A percentile compares a stretch with the other conserved stretches of the same genome.
Evolutionary conservation across 371 early-diverging fungal genomes (phyloP).

Genomic region (Mortierella sp.): DNA sequence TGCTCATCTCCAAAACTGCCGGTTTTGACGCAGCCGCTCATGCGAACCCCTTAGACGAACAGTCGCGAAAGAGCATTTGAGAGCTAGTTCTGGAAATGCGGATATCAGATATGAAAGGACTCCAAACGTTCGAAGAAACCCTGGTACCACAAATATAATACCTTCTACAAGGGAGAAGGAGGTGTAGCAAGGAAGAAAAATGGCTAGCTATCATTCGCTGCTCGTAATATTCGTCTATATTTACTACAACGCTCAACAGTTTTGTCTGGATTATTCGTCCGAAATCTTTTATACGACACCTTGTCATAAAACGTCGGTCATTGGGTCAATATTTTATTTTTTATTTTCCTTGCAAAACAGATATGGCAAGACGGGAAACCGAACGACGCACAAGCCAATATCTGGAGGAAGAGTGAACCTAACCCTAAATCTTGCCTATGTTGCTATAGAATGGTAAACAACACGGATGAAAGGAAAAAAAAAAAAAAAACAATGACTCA

Average conservation of each 20-base stretch:
- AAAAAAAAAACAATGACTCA: slow-evolving; percentile 4
- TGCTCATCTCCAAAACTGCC: background rate
- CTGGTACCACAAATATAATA: background rate
- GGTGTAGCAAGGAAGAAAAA: background rate
- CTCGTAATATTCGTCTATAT: background rate
- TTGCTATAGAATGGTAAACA: background rate
- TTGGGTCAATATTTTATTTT: background rate
- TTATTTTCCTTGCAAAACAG: background rate
- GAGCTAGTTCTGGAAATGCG: background rate
- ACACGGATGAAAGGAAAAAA: slow-evolving; percentile 6
- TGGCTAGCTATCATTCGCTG: background rate
- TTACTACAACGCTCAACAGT: background rate
- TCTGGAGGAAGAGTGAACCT: background rate
- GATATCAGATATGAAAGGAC: background rate
- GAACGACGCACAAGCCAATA: slow-evolving; percentile 1
- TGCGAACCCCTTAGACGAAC: background rate
- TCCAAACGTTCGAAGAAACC: background rate
- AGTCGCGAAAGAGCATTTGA: background rate
- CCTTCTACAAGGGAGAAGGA: background rate
- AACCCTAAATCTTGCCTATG: background rate
- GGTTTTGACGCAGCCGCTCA: background rate
- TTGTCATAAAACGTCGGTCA: background rate
- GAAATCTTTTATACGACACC: background rate
- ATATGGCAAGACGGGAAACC: background rate
- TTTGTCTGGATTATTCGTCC: background rate